A percentile compares a stretch with the other conserved stretches of the same genome.
Evolutionary conservation across 352 stramenopile genomes (phyloP).

Genomic region (Globisporangium perplexum): DNA sequence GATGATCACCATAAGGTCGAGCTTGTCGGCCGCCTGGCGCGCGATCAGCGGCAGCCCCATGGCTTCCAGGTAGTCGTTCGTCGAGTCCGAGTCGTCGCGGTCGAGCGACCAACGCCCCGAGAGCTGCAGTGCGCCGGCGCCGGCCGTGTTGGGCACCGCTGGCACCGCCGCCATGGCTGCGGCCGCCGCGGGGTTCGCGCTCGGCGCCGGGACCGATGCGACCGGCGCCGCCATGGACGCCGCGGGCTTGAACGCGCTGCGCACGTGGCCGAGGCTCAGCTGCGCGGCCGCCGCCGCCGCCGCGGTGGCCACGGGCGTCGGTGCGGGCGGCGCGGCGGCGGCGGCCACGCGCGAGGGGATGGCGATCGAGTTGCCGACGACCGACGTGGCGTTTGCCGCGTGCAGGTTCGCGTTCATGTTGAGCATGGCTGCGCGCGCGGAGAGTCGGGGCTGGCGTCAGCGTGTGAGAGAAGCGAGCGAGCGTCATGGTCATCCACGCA

Average conservation of each 20-base stretch:
- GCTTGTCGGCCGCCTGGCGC: constrained; percentile 81
- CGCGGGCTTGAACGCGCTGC: constrained; percentile 63
- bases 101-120: constrained; percentile 83
- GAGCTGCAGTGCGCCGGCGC: constrained; percentile 71
- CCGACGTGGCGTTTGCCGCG: constrained; percentile 72
- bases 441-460: too few species aligned
- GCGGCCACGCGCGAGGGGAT: constrained; percentile 44
- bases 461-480: background rate
- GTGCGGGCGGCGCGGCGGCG: constrained; percentile 4
- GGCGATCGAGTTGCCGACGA: constrained; percentile 72
- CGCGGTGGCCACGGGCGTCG: constrained; percentile 23
- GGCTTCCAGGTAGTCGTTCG: constrained; percentile 86
- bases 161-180: constrained; percentile 19
- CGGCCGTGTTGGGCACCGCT: constrained; percentile 60
- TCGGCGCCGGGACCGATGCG: constrained; percentile 9
- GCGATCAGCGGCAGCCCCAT: constrained; percentile 80
- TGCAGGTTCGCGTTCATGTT: constrained; percentile 61
- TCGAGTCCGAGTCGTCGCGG: constrained; percentile 85
- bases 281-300: constrained; percentile 26
- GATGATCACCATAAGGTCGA: constrained; percentile 88
- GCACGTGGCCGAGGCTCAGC: constrained; percentile 64
- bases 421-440: constrained; percentile 10
- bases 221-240: constrained; percentile 28
- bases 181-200: constrained; percentile 5
- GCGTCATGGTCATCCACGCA: background rate